Evolutionary conservation across 1,139 yeast species (phyloP).

Genomic region (Sugiyamaella castrensis): DNA sequence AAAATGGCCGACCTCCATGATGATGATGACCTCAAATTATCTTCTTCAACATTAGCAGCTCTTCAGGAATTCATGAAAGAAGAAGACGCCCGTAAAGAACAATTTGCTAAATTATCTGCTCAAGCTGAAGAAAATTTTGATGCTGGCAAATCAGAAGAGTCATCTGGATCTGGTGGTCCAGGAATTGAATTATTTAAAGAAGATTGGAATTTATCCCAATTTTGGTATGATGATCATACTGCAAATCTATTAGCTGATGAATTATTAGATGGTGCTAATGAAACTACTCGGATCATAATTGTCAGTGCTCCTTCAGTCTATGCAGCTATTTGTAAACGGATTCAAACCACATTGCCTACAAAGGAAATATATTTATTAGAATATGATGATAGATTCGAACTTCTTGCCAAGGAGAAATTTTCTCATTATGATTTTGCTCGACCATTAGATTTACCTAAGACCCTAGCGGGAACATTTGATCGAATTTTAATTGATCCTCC

Average conservation of each 20-base stretch:
- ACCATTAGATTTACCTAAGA: constrained; percentile 62
- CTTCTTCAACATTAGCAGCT: constrained; percentile 75
- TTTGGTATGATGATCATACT: constrained; percentile 69
- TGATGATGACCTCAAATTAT: constrained; percentile 41
- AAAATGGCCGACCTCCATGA: neutral
- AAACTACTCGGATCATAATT: constrained; percentile 64
- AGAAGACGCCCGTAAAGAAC: constrained; percentile 56
- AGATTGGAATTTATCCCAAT: constrained; percentile 93
- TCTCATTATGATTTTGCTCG: constrained; percentile 69
- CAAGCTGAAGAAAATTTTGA: constrained; percentile 57
- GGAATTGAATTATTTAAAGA: constrained; percentile 73
- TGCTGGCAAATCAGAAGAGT: constrained; percentile 15
- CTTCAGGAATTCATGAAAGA: constrained; percentile 67
- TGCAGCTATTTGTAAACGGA: constrained; percentile 64
- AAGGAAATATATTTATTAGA: constrained; percentile 65
- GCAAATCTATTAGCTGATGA: constrained; percentile 67
- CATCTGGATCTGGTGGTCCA: constrained; percentile 11
- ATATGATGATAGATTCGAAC: constrained; percentile 68
- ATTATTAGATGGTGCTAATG: constrained; percentile 66
- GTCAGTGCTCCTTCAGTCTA: constrained; percentile 91
- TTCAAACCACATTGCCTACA: constrained; percentile 37
- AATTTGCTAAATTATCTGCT: constrained; percentile 55
- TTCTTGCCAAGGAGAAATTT: constrained; percentile 67
- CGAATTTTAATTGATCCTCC: constrained; percentile 87
- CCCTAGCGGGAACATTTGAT: constrained; percentile 60